A percentile compares a stretch with the other conserved stretches of the same genome.
Conservation (phyloP, 352 stramenopile genomes). For the Phytophthora ramorum region DNA sequence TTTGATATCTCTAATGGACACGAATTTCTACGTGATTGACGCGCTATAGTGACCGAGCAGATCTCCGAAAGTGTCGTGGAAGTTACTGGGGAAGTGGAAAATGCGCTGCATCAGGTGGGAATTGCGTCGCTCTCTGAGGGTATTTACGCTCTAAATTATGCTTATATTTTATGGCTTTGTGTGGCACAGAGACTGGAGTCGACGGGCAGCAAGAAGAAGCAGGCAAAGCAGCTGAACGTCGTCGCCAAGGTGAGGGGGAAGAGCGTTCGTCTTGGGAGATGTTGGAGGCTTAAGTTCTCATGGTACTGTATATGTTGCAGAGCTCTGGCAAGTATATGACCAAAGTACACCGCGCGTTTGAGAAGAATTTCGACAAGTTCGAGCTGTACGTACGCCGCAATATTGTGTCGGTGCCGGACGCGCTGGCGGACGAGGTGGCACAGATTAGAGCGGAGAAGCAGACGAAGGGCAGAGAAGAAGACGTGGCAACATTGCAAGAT, state of each 20-base stretch:
- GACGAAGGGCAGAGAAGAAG: constrained; percentile 8
- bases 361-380: constrained; percentile 89
- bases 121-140: neutral
- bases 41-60: constrained; percentile 45
- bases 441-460: constrained; percentile 44
- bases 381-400: constrained; percentile 82
- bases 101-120: constrained; percentile 66
- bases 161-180: neutral
- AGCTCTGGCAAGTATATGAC: constrained; percentile 68
- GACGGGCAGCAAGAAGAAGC: constrained; percentile 65
- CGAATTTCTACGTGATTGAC: neutral
- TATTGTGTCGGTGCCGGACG: constrained; percentile 63
- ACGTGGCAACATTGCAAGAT: constrained; percentile 5
- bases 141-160: neutral
- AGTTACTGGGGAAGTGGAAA: constrained; percentile 73
- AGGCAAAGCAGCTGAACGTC: constrained; percentile 63
- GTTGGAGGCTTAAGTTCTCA: constrained; percentile 1
- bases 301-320: constrained; percentile 31
- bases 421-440: constrained; percentile 54
- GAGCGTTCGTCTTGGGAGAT: neutral
- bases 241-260: constrained; percentile 58
- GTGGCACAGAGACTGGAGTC: constrained; percentile 46
- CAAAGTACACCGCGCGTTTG: constrained; percentile 64
- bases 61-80: constrained; percentile 57
- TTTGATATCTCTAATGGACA: constrained; percentile 1